Evolutionary conservation across 2,329 filamentous ascomycete species (phyloP).

Genomic region (Alternaria gansuensis): DNA sequence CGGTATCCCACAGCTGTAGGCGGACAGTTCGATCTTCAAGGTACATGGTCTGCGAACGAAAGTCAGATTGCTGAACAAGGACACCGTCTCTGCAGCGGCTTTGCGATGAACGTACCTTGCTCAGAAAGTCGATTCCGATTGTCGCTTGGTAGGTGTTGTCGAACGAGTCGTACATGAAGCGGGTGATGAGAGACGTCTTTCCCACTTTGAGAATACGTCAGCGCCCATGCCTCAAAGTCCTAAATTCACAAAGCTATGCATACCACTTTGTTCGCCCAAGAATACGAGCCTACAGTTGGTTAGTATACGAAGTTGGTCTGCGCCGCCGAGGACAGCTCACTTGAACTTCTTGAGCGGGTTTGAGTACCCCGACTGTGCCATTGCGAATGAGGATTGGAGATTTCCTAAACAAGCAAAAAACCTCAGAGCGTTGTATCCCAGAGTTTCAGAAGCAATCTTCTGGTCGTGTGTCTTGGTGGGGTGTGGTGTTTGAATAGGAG

Average conservation of each 20-base stretch:
- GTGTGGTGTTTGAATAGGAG: constrained; percentile 38
- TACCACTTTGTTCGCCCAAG: constrained; percentile 98
- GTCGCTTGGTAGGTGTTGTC: constrained; percentile 99
- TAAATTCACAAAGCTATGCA: constrained; percentile 46
- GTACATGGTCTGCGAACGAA: constrained; percentile 85
- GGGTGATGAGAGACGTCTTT: constrained; percentile 97
- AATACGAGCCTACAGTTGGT: constrained; percentile 80
- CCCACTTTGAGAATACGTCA: constrained; percentile 70
- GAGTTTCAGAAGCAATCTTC: constrained; percentile 11
- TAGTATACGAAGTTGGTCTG: constrained; percentile 32
- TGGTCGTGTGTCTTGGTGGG: constrained; percentile 20
- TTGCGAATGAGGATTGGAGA: constrained; percentile 57
- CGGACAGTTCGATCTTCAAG: constrained; percentile 97
- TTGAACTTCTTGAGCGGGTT: constrained; percentile 99
- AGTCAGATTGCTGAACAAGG: constrained; percentile 17
- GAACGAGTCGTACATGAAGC: constrained; percentile 99
- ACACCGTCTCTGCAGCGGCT: not conserved
- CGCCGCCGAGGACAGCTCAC: constrained; percentile 58
- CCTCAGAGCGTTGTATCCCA: not conserved
- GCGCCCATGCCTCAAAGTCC: constrained; percentile 4
- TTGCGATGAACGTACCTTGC: constrained; percentile 72
- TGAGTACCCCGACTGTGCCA: constrained; percentile 89
- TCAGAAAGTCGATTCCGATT: constrained; percentile 98
- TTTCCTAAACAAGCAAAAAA: constrained; percentile 11
- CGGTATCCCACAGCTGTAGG: constrained; percentile 97